Percentiles rank a stretch among this genome's conserved stretches.
These are phyloP conservation scores for Ophiocordyceps sinensis DNA, from an alignment of 2,329 filamentous ascomycete species.

Conservation along the genomic window DNA sequence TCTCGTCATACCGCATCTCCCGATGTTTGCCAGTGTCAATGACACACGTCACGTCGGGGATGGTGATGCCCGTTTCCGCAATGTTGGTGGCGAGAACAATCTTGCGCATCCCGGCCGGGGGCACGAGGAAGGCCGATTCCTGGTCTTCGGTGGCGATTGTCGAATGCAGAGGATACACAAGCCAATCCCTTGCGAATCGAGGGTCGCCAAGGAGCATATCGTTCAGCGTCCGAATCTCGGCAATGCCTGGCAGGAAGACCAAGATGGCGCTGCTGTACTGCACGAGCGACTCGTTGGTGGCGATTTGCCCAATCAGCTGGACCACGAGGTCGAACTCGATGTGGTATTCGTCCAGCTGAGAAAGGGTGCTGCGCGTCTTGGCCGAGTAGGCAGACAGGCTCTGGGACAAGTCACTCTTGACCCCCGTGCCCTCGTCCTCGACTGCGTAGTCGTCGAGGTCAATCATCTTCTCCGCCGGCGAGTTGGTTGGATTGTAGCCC, in stretches of 20 bases:
- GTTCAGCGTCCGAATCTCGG: constrained; percentile 79
- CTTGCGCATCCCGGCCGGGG: constrained; percentile 70
- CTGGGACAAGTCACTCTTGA: constrained; percentile 44
- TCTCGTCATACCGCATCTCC: constrained; percentile 94
- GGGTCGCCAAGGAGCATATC: constrained; percentile 69
- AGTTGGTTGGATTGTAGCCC: constrained; percentile 44
- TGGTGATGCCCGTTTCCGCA: constrained; percentile 95
- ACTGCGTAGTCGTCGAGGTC: constrained; percentile 48
- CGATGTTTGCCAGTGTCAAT: constrained; percentile 95
- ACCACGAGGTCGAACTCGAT: constrained; percentile 83
- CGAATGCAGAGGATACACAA: constrained; percentile 82
- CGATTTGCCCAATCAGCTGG: constrained; percentile 63
- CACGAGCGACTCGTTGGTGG: constrained; percentile 48
- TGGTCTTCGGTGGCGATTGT: constrained; percentile 94
- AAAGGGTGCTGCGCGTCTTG: constrained; percentile 59
- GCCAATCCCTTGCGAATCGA: constrained; percentile 63
- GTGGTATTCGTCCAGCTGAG: constrained; percentile 75
- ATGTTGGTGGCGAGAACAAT: constrained; percentile 97
- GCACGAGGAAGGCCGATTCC: constrained; percentile 79
- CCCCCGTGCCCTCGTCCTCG: constrained; percentile 35
- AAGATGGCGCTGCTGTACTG: constrained; percentile 79
- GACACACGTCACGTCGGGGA: constrained; percentile 93
- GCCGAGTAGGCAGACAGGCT: constrained; percentile 60
- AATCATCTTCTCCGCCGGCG: constrained; percentile 35
- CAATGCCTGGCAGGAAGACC: constrained; percentile 90